These are phyloP conservation scores for Fraxinus latifolia DNA, from an alignment of 305 asterid species.

Conservation along the genomic window DNA sequence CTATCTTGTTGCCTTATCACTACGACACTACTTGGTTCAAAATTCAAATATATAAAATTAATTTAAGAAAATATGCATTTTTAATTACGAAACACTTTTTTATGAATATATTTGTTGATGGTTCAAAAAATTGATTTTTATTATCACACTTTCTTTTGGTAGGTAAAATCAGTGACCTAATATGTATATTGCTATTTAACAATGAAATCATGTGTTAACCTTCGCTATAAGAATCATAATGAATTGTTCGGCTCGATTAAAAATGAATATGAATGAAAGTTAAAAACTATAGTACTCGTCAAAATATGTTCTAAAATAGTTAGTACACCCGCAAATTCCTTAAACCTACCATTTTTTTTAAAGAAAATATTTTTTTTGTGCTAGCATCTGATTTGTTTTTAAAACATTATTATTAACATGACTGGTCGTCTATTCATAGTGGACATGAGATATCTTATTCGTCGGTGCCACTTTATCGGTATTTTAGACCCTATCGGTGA, in stretches of 20 bases:
- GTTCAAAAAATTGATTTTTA: background rate
- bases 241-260: background rate
- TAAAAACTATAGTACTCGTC: background rate
- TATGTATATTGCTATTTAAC: background rate
- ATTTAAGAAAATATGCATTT: background rate
- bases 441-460: background rate
- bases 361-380: background rate
- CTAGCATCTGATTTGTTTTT: background rate
- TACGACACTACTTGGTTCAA: background rate
- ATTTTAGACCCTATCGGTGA: background rate
- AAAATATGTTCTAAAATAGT: background rate
- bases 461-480: background rate
- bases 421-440: background rate
- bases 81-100: background rate
- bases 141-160: background rate
- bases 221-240: background rate
- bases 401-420: background rate
- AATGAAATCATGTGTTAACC: background rate
- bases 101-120: background rate
- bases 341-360: background rate
- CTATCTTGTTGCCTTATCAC: constrained; percentile 41
- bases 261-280: background rate
- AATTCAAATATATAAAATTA: background rate
- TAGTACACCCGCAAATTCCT: background rate
- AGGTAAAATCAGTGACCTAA: background rate